phyloP scores from a whole-genome alignment of 1,284 basidiomycete species.

The Coriolopsis trogii region DNA sequence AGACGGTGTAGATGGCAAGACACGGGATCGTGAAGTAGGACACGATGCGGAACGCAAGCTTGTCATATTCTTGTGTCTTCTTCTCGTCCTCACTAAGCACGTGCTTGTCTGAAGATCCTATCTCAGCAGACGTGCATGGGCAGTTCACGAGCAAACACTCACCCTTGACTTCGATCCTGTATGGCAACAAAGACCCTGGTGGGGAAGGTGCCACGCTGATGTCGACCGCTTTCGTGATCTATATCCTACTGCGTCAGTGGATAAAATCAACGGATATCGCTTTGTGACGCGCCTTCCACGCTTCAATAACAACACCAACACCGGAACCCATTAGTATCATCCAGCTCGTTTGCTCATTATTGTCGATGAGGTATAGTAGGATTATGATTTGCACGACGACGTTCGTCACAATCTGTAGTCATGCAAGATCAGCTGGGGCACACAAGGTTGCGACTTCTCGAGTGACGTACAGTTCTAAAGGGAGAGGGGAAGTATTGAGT shows the following conservation, averaged over 20 bases:
- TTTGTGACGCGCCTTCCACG: slow-evolving; percentile 80
- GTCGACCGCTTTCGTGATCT: slow-evolving; percentile 89
- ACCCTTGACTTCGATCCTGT: slow-evolving; percentile 83
- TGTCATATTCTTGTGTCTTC: slow-evolving; percentile 96
- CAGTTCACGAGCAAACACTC: slow-evolving; percentile 2
- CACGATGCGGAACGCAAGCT: slow-evolving; percentile 89
- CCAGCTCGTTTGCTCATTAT: slow-evolving; percentile 93
- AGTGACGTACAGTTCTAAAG: slow-evolving; percentile 44
- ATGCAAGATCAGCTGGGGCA: slow-evolving; percentile 1
- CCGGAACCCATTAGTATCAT: slow-evolving; percentile 94
- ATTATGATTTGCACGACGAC: slow-evolving; percentile 91
- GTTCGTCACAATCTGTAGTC: slow-evolving; percentile 82
- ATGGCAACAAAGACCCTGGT: slow-evolving; percentile 73
- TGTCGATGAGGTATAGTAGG: slow-evolving; percentile 92
- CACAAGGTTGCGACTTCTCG: too few species aligned
- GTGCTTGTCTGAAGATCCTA: slow-evolving; percentile 78
- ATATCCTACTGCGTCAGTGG: background rate
- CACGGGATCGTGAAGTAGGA: slow-evolving; percentile 86
- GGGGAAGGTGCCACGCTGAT: slow-evolving; percentile 67
- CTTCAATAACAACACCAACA: slow-evolving; percentile 88
- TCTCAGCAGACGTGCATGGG: background rate
- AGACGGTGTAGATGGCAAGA: slow-evolving; percentile 85
- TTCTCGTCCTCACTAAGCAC: slow-evolving; percentile 92
- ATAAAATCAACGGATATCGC: background rate
- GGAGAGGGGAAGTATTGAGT: slow-evolving; percentile 1